Conservation (phyloP, 2,329 filamentous ascomycete genomes). For the Hypoxylon sp. region DNA sequence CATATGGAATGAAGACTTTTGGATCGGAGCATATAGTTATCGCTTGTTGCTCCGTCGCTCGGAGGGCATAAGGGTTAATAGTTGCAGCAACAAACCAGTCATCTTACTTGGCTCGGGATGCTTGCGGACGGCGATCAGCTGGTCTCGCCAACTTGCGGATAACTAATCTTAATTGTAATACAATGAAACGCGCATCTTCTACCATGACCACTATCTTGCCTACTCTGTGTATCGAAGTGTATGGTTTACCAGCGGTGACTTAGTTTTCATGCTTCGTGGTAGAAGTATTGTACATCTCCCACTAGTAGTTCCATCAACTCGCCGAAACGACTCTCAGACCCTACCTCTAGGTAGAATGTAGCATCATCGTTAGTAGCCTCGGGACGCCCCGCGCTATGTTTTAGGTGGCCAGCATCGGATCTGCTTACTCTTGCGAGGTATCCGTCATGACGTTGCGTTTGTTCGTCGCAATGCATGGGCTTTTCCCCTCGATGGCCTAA, state of each 20-base stretch:
- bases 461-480: conserved; percentile 13
- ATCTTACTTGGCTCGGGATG: conserved; percentile 32
- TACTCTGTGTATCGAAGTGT: background rate
- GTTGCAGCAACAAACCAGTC: conserved; percentile 31
- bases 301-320: conserved; percentile 2
- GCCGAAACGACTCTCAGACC: conserved; percentile 14
- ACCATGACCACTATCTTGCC: conserved; percentile 12
- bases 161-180: conserved; percentile 53
- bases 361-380: conserved; percentile 26
- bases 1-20: conserved; percentile 27
- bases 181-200: conserved; percentile 43
- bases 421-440: conserved; percentile 33
- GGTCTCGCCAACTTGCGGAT: conserved; percentile 45
- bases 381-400: conserved; percentile 35
- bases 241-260: no score
- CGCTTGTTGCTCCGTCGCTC: conserved; percentile 44
- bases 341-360: conserved; percentile 27
- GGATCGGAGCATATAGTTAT: conserved; percentile 44
- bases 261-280: no score
- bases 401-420: conserved; percentile 25
- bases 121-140: conserved; percentile 37
- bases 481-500: conserved; percentile 5
- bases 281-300: background rate
- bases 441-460: conserved; percentile 21
- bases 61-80: conserved; percentile 47